Evolutionary conservation across 495 filamentous ascomycete species (phyloP).

Genomic region (Elaphomyces granulatus): DNA sequence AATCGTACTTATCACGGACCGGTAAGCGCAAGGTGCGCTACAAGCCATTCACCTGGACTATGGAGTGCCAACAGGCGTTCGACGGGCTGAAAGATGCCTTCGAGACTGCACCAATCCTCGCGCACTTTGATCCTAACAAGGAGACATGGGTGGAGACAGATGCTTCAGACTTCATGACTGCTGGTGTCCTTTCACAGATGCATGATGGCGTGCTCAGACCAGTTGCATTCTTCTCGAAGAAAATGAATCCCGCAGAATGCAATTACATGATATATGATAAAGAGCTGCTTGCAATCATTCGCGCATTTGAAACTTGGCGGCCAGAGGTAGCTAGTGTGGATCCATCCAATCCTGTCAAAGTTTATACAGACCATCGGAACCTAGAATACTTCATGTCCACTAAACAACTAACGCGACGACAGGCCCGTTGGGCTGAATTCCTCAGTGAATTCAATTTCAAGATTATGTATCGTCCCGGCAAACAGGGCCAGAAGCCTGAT

Average conservation of each 20-base stretch:
- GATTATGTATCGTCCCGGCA: slow-evolving; percentile 9
- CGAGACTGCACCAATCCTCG: not conserved
- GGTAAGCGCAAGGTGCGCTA: too few species aligned
- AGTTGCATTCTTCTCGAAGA: slow-evolving; percentile 15
- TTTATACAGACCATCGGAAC: slow-evolving; percentile 12
- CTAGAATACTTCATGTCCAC: slow-evolving; percentile 10
- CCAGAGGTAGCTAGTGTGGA: too few species aligned
- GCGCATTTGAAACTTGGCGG: slow-evolving; percentile 15
- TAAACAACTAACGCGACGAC: slow-evolving; percentile 8
- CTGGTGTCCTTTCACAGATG: not conserved
- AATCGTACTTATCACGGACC: too few species aligned
- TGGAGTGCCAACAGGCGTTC: slow-evolving; percentile 3
- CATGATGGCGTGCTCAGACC: slow-evolving; percentile 1
- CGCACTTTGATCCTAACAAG: not conserved
- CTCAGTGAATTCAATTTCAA: slow-evolving; percentile 6
- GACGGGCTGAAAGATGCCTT: slow-evolving; percentile 3
- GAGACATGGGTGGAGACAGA: not conserved
- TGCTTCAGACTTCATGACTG: not conserved
- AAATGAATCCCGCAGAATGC: slow-evolving; percentile 11
- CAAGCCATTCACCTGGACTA: slow-evolving; percentile 3
- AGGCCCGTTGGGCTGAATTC: slow-evolving; percentile 6
- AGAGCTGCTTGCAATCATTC: slow-evolving; percentile 15
- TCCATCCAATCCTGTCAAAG: too few species aligned
- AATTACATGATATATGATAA: slow-evolving; percentile 24
- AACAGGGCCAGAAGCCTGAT: too few species aligned